phyloP scores from a whole-genome alignment of 1,139 yeast species.

The Debaryomycetaceae sp. region DNA sequence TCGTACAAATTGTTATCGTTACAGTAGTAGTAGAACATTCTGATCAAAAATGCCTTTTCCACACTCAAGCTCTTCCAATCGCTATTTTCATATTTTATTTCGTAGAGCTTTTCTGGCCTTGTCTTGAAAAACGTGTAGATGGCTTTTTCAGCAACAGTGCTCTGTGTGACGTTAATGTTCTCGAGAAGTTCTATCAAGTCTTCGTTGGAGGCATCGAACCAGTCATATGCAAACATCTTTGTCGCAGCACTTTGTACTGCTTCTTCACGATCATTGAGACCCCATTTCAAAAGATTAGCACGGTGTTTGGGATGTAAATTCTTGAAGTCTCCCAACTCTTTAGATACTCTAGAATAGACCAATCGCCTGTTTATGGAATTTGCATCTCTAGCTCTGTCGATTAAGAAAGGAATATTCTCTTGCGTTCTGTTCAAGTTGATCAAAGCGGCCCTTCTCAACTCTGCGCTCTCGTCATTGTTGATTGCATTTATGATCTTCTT shows the following conservation, averaged over 20 bases:
- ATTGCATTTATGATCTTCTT: slow-evolving; percentile 52
- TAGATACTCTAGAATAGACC: slow-evolving; percentile 66
- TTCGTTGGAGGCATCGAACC: slow-evolving; percentile 69
- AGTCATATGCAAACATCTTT: slow-evolving; percentile 62
- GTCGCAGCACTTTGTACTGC: slow-evolving; percentile 69
- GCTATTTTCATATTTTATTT: slow-evolving; percentile 53
- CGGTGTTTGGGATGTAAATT: slow-evolving; percentile 54
- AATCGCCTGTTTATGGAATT: slow-evolving; percentile 69
- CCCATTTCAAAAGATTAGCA: slow-evolving; percentile 74
- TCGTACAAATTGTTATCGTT: slow-evolving; percentile 48
- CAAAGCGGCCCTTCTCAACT: slow-evolving; percentile 83
- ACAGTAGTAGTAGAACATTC: slow-evolving; percentile 67
- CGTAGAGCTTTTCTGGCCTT: slow-evolving; percentile 59
- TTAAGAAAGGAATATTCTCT: slow-evolving; percentile 53
- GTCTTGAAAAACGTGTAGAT: slow-evolving; percentile 59
- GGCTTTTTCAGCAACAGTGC: slow-evolving; percentile 64
- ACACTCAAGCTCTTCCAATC: slow-evolving; percentile 72
- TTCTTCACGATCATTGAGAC: slow-evolving; percentile 81
- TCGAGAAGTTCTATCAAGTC: slow-evolving; percentile 73
- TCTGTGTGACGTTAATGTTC: slow-evolving; percentile 62
- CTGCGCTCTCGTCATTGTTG: slow-evolving; percentile 80
- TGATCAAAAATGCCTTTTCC: slow-evolving; percentile 70
- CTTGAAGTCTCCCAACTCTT: slow-evolving; percentile 66
- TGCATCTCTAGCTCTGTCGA: slow-evolving; percentile 81
- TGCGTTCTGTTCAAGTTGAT: slow-evolving; percentile 59